A percentile compares a stretch with the other conserved stretches of the same genome.
Evolutionary conservation across 2,329 filamentous ascomycete genomes (phyloP).

Genomic region (Cercospora beticola): DNA sequence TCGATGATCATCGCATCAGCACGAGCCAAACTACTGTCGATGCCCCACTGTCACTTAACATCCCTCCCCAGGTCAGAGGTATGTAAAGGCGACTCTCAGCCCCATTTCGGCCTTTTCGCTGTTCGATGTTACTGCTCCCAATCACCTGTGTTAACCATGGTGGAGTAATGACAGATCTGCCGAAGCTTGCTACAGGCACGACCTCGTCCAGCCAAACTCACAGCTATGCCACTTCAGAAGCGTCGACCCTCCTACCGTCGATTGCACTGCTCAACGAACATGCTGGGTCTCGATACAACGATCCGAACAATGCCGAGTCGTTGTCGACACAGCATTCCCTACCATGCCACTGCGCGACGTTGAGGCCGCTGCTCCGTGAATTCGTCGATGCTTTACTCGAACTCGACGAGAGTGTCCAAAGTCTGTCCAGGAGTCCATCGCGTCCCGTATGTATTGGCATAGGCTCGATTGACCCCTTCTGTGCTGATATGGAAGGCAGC

Average conservation of each 20-base stretch:
- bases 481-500: not conserved
- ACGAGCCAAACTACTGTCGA: slow-evolving; percentile 16
- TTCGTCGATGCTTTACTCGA: slow-evolving; percentile 28
- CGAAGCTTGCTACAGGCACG: slow-evolving; percentile 14
- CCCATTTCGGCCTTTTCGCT: slow-evolving; percentile 13
- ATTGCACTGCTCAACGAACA: slow-evolving; percentile 31
- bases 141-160: slow-evolving; percentile 15
- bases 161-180: slow-evolving; percentile 24
- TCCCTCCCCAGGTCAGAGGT: slow-evolving; percentile 24
- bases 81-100: slow-evolving; percentile 19
- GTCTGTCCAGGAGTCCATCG: slow-evolving; percentile 15
- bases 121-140: slow-evolving; percentile 12
- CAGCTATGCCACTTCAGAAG: slow-evolving; percentile 1
- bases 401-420: slow-evolving; percentile 28
- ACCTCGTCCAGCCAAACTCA: slow-evolving; percentile 9
- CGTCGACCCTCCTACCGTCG: slow-evolving; percentile 29
- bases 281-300: slow-evolving; percentile 18
- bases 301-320: slow-evolving; percentile 24
- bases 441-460: not conserved
- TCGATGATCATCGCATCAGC: slow-evolving; percentile 21
- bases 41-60: slow-evolving; percentile 27
- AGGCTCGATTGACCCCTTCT: not conserved
- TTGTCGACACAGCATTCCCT: slow-evolving; percentile 22
- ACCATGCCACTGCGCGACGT: slow-evolving; percentile 30
- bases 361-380: slow-evolving; percentile 28